These are phyloP conservation scores for Lentinula novae-zelandiae DNA, from an alignment of 1,284 basidiomycete species.

Conservation along the genomic window DNA sequence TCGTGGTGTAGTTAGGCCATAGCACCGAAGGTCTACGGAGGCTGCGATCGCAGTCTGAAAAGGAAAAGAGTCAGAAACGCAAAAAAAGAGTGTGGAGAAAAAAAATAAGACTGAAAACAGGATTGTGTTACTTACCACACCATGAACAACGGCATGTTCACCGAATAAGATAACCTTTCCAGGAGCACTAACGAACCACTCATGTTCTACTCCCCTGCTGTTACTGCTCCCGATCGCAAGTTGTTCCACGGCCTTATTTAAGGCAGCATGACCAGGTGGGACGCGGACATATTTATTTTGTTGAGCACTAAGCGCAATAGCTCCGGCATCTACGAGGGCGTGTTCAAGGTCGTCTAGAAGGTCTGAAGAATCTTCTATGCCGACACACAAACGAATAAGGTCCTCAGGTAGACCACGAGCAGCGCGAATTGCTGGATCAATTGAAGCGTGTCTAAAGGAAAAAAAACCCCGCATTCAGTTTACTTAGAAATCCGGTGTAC, in stretches of 20 bases:
- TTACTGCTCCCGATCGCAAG: conserved; percentile 38
- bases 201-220: conserved; percentile 40
- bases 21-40: conserved; percentile 93
- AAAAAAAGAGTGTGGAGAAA: background rate
- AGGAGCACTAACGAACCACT: conserved; percentile 91
- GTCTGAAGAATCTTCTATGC: conserved; percentile 94
- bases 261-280: conserved; percentile 36
- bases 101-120: background rate
- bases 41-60: conserved; percentile 90
- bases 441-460: conserved; percentile 84
- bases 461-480: background rate
- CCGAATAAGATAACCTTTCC: conserved; percentile 99
- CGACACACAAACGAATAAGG: conserved; percentile 96
- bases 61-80: conserved; percentile 1
- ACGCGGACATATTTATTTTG: conserved; percentile 52
- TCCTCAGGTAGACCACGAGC: conserved; percentile 96
- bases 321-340: conserved; percentile 89
- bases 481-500: no score
- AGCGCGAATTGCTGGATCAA: conserved; percentile 89
- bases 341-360: conserved; percentile 94
- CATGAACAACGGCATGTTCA: conserved; percentile 98
- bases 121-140: conserved; percentile 62
- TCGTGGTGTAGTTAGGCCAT: conserved; percentile 77
- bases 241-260: conserved; percentile 67
- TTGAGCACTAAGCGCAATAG: conserved; percentile 59